A percentile compares a stretch with the other conserved stretches of the same genome.
phyloP scores from a whole-genome alignment of 257 asterid genomes.

The Scutellaria barbata region DNA sequence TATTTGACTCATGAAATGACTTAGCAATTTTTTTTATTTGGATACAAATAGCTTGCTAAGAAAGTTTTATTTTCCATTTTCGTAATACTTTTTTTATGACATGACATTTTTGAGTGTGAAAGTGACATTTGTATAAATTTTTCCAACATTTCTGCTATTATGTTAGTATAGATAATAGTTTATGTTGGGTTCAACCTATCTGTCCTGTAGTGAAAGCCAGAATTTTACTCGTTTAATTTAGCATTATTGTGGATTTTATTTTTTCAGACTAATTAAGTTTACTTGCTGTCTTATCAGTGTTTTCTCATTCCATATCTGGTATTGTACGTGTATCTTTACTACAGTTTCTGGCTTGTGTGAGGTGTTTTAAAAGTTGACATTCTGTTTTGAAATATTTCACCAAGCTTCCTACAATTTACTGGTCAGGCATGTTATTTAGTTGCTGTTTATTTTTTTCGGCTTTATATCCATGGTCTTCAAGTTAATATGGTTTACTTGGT shows the following conservation, averaged over 20 bases:
- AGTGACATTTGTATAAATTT: too few species aligned
- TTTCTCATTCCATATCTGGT: background rate
- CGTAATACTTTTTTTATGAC: too few species aligned
- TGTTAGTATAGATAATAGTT: background rate
- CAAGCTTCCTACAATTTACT: background rate
- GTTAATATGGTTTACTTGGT: slow-evolving; percentile 23
- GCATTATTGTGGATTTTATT: slow-evolving; percentile 1
- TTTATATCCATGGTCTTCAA: slow-evolving; percentile 22
- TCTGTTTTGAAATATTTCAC: slow-evolving; percentile 6
- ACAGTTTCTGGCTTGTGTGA: background rate
- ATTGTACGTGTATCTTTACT: background rate
- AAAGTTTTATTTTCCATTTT: too few species aligned
- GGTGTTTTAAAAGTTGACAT: slow-evolving; percentile 1
- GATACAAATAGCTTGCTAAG: too few species aligned
- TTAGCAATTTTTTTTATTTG: too few species aligned
- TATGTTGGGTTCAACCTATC: background rate
- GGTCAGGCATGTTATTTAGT: background rate
- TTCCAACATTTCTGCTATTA: too few species aligned
- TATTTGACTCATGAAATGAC: too few species aligned
- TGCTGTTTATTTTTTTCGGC: background rate
- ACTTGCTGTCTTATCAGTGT: background rate
- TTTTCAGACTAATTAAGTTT: background rate
- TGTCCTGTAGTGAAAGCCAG: background rate
- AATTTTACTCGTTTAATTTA: background rate
- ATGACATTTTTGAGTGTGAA: too few species aligned